Evolutionary conservation across 495 filamentous ascomycete species (phyloP).

Genomic region (Haplographium delicatum): DNA sequence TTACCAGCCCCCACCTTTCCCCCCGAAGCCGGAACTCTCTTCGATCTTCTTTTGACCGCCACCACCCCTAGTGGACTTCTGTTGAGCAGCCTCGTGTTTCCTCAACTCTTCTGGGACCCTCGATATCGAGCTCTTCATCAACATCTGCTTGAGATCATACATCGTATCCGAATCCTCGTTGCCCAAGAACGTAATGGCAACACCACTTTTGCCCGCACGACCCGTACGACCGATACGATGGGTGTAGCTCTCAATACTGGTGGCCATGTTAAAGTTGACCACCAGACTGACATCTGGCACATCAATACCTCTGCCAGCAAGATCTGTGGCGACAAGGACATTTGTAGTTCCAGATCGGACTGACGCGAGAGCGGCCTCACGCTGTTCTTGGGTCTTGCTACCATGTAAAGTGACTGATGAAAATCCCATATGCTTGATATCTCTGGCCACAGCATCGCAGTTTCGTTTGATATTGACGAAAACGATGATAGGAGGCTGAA

Average conservation of each 20-base stretch:
- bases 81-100: slow-evolving; percentile 92
- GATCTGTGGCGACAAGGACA: slow-evolving; percentile 94
- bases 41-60: slow-evolving; percentile 56
- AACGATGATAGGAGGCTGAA: slow-evolving; percentile 90
- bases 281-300: slow-evolving; percentile 91
- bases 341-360: slow-evolving; percentile 74
- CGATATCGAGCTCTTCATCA: slow-evolving; percentile 84
- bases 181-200: slow-evolving; percentile 93
- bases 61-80: slow-evolving; percentile 56
- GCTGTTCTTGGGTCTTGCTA: slow-evolving; percentile 93
- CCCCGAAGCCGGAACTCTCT: slow-evolving; percentile 36
- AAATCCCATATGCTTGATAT: slow-evolving; percentile 94
- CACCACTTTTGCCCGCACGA: slow-evolving; percentile 96
- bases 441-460: slow-evolving; percentile 90
- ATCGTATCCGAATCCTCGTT: slow-evolving; percentile 88
- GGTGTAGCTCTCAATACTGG: slow-evolving; percentile 89
- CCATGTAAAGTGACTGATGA: slow-evolving; percentile 89
- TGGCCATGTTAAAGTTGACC: slow-evolving; percentile 99
- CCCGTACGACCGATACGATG: slow-evolving; percentile 97
- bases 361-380: slow-evolving; percentile 88
- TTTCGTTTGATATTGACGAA: slow-evolving; percentile 99
- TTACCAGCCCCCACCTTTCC: slow-evolving; percentile 18
- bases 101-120: slow-evolving; percentile 89
- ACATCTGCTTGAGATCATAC: slow-evolving; percentile 96
- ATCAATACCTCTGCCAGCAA: slow-evolving; percentile 97